These are phyloP conservation scores for Neoscytalidium dimidiatum DNA, from an alignment of 2,329 filamentous ascomycete genomes.

Conservation along the genomic window DNA sequence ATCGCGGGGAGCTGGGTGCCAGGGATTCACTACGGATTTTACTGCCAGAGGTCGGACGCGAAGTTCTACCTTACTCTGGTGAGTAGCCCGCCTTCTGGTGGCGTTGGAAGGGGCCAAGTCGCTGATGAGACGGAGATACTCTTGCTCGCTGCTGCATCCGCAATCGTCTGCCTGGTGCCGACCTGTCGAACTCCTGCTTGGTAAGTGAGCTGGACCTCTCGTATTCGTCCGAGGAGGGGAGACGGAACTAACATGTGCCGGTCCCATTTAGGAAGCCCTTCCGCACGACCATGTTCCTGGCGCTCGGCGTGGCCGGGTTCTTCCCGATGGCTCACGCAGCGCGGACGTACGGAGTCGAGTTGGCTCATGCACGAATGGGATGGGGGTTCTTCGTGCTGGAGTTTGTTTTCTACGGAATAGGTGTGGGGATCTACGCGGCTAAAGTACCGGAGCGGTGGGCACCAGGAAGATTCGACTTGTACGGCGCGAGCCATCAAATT, in stretches of 20 bases:
- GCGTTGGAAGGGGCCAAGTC: not conserved
- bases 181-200: constrained; percentile 42
- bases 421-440: constrained; percentile 41
- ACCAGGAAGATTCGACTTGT: constrained; percentile 48
- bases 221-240: too few species aligned
- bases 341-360: constrained; percentile 31
- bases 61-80: constrained; percentile 41
- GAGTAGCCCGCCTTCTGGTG: not conserved
- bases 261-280: too few species aligned
- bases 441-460: constrained; percentile 49
- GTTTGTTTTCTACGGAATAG: constrained; percentile 41
- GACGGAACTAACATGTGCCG: too few species aligned
- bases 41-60: constrained; percentile 37
- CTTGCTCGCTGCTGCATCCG: constrained; percentile 31
- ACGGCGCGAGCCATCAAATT: constrained; percentile 51
- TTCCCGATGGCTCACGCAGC: constrained; percentile 45
- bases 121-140: constrained; percentile 1
- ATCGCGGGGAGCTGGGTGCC: constrained; percentile 93
- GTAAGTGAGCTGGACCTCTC: too few species aligned
- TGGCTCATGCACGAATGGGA: constrained; percentile 39
- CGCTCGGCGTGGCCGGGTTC: constrained; percentile 45
- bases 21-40: constrained; percentile 64
- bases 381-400: constrained; percentile 44
- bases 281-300: constrained; percentile 44
- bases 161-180: constrained; percentile 40